Evolutionary conservation across 306 rosid genomes (phyloP).

Genomic region (Astragalus glycyphyllos): DNA sequence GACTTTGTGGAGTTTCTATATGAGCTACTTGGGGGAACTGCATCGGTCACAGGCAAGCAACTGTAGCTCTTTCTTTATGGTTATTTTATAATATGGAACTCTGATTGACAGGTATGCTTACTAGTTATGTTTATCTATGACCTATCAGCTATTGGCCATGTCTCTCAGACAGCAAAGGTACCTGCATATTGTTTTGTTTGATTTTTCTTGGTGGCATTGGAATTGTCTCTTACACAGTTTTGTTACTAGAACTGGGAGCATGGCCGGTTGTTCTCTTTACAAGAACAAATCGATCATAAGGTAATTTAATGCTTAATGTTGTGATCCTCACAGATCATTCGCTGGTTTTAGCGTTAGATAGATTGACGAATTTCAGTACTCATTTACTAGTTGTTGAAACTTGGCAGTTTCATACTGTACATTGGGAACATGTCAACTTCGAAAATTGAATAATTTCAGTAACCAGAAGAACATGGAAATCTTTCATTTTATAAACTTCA

Average conservation of each 20-base stretch:
- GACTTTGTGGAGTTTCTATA: constrained; percentile 79
- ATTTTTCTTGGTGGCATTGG: constrained; percentile 4
- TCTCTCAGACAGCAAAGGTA: constrained; percentile 80
- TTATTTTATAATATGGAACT: constrained; percentile 25
- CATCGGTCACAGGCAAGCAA: constrained; percentile 78
- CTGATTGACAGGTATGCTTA: constrained; percentile 39
- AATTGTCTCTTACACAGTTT: constrained; percentile 28
- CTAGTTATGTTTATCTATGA: constrained; percentile 40
- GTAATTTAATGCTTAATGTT: constrained; percentile 47
- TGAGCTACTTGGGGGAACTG: constrained; percentile 78
- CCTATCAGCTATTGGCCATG: constrained; percentile 72
- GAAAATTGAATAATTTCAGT: constrained; percentile 15
- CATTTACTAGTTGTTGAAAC: constrained; percentile 29
- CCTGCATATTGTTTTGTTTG: constrained; percentile 34
- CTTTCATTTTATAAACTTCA: constrained; percentile 25
- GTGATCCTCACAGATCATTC: constrained; percentile 24
- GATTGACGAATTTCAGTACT: neutral
- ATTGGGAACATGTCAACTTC: neutral
- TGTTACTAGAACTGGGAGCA: constrained; percentile 76
- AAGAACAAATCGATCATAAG: constrained; percentile 89
- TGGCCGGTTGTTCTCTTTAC: constrained; percentile 80
- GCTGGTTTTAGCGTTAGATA: constrained; percentile 3
- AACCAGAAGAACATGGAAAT: constrained; percentile 8
- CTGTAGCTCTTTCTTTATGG: constrained; percentile 12
- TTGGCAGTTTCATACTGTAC: constrained; percentile 10